A percentile compares a stretch with the other conserved stretches of the same genome.
These are phyloP conservation scores for Botrytis elliptica DNA, from an alignment of 2,329 filamentous ascomycete species.

Conservation along the genomic window DNA sequence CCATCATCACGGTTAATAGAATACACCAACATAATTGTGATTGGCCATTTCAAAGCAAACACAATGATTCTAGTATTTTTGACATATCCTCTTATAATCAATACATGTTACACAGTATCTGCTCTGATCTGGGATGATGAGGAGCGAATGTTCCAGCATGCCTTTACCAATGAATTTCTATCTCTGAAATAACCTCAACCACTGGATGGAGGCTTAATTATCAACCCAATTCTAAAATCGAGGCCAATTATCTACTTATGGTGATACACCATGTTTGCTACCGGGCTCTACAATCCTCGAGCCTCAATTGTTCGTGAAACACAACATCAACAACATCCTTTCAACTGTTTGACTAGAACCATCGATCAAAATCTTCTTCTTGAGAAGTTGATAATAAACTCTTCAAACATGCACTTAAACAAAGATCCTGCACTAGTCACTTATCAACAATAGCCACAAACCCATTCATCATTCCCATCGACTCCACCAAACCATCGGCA, in stretches of 20 bases:
- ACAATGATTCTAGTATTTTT: too few species aligned
- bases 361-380: background rate
- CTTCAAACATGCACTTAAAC: background rate
- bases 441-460: background rate
- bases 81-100: background rate
- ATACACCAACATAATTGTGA: too few species aligned
- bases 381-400: background rate
- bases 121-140: background rate
- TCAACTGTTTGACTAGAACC: background rate
- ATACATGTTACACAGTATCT: background rate
- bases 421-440: background rate
- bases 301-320: background rate
- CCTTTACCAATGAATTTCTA: background rate
- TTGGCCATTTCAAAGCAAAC: too few species aligned
- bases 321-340: background rate
- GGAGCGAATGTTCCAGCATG: background rate
- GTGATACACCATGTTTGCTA: background rate
- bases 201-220: background rate
- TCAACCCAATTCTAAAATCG: background rate
- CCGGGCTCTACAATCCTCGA: background rate
- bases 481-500: background rate
- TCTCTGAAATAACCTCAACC: background rate
- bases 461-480: background rate
- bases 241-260: background rate
- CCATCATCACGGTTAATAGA: too few species aligned